These are phyloP conservation scores for Tuber indicum DNA, from an alignment of 495 filamentous ascomycete genomes.

Conservation along the genomic window DNA sequence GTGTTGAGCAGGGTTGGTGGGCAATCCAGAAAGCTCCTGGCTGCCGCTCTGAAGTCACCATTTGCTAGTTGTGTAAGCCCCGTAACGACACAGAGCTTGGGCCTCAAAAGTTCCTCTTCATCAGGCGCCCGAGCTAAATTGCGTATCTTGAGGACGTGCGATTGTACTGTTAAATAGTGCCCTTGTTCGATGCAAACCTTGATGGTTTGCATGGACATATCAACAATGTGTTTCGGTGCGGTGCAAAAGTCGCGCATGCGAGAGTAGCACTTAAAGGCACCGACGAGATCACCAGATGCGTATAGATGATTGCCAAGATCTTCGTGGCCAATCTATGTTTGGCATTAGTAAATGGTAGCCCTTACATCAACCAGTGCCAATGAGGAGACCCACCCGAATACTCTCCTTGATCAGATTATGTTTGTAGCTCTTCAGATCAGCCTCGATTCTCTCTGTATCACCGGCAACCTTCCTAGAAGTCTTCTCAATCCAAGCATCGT, in stretches of 20 bases:
- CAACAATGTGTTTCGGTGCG: conserved; percentile 60
- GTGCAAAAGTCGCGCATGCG: conserved; percentile 72
- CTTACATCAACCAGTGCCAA: neutral
- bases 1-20: conserved; percentile 50
- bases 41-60: conserved; percentile 64
- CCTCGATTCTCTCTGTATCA: conserved; percentile 66
- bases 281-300: conserved; percentile 55
- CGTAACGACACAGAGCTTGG: conserved; percentile 59
- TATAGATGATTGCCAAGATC: conserved; percentile 66
- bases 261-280: conserved; percentile 61
- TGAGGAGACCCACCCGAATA: conserved; percentile 62
- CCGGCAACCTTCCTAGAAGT: conserved; percentile 57
- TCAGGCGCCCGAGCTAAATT: conserved; percentile 48
- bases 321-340: conserved; percentile 64
- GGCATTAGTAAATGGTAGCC: neutral
- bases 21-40: conserved; percentile 60
- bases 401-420: conserved; percentile 98
- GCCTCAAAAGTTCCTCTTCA: conserved; percentile 56
- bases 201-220: conserved; percentile 64
- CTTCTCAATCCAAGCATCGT: conserved; percentile 63
- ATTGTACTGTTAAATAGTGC: conserved; percentile 60
- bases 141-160: conserved; percentile 62
- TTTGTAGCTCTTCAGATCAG: conserved; percentile 86
- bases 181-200: conserved; percentile 60
- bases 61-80: conserved; percentile 66